These are phyloP conservation scores for Geotrichum phurueaensis DNA, from an alignment of 1,139 yeast genomes.

Conservation along the genomic window DNA sequence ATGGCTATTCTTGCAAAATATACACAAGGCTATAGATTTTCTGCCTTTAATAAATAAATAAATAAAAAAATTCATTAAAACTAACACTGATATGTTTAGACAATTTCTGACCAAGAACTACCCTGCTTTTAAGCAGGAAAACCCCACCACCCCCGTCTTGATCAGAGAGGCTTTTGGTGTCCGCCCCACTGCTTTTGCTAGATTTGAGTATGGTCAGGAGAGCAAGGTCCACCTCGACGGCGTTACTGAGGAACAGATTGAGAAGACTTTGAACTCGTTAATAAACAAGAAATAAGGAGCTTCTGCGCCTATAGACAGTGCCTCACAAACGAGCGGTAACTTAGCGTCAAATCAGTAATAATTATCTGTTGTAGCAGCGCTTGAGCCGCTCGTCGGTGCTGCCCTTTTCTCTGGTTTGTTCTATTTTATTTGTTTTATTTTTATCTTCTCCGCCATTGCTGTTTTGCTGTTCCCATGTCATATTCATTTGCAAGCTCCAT, in stretches of 20 bases:
- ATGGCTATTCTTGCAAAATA: not conserved
- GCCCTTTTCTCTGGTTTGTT: not conserved
- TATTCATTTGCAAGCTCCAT: not conserved
- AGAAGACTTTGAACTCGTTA: conserved; percentile 10
- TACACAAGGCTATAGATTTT: too few relatives aligned
- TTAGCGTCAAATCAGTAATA: not conserved
- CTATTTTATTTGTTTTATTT: not conserved
- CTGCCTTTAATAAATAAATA: too few relatives aligned
- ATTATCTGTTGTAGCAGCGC: not conserved
- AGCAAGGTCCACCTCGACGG: conserved; percentile 32
- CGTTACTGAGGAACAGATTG: conserved; percentile 21
- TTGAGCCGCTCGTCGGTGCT: not conserved
- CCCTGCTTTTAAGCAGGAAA: conserved; percentile 50
- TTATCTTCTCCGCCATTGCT: not conserved
- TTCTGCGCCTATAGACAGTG: not conserved
- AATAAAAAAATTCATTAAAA: too few relatives aligned
- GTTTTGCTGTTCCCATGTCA: not conserved
- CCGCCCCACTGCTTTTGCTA: conserved; percentile 65
- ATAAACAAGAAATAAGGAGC: not conserved
- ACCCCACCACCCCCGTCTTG: conserved; percentile 60
- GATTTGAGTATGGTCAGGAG: conserved; percentile 44
- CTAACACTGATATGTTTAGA: conserved; percentile 29
- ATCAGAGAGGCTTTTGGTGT: conserved; percentile 72
- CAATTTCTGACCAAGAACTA: conserved; percentile 57
- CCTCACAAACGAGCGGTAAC: not conserved